Base-by-base conservation (phyloP, 2,329 filamentous ascomycete genomes). In the Nothophaeocryptopus gaeumannii region DNA sequence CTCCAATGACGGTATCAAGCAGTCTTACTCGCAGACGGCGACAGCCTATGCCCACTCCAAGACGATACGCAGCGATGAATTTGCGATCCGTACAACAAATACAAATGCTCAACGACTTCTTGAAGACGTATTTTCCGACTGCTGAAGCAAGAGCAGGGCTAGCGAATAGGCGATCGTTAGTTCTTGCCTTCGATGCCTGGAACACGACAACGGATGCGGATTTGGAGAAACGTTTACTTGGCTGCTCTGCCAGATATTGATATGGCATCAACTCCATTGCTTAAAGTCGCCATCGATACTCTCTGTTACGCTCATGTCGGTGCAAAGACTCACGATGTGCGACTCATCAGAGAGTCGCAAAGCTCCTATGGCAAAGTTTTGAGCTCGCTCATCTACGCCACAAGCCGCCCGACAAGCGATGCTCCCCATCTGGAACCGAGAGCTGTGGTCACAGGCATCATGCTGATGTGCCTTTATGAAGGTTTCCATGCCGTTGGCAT, bases 391-490 rank as follows among this genome's bases (percentile, higher is more conserved):
- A 51, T 51, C 16, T 33, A 33, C 13, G 38, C 43, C 12, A 39
- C 39, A 5, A 39, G 37, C 33, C 35, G 38, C 5, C 32, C n/a
- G 7, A 29, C 30, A n/a, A 26, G 12, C 12, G n/a, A 48, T 5
- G 10, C 29, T 3, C 8, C 43, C 13, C 13, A 12, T n/a, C 32
- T 51, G 14, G 42, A 46, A 14, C 49, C 49, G 7, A 41, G 44
- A 30, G 39, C 49, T n/a, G 46, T 54, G 30, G 38, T 51, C 10
- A 43, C 51, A 9, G 51, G 51, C 39, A 56, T 50, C 20, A 49
- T 51, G 36, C 30, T 50, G 13, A 39, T 50, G 20, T 44, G 44
- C 29, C 30, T 54, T 20, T 54, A 54, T 33, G 47, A 54, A 54
- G 26, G 48, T 47, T 16, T 39, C 47, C 3, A 47, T 51, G 33